These are phyloP conservation scores for Rhizopogon vesiculosus DNA, from an alignment of 768 basidiomycete genomes.

Conservation along the genomic window DNA sequence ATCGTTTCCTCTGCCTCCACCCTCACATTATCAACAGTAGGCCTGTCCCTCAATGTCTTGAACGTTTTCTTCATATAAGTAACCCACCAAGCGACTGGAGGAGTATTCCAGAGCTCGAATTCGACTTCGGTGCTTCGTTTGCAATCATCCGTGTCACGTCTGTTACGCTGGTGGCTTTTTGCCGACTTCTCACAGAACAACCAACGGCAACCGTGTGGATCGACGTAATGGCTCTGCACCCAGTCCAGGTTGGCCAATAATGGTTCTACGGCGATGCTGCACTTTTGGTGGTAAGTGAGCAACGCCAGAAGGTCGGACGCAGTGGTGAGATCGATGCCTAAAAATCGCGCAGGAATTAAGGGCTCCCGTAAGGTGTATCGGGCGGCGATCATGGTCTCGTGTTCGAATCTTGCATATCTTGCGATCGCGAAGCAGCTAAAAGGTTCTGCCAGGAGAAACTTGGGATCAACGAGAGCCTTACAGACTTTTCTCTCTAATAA, in stretches of 20 bases:
- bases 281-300: slow-evolving; percentile 6
- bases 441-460: slow-evolving; percentile 10
- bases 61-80: slow-evolving; percentile 4
- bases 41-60: neutral
- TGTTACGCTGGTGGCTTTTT: too few relatives aligned
- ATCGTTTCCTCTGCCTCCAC: neutral
- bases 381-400: slow-evolving; percentile 18
- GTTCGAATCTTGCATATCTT: slow-evolving; percentile 13
- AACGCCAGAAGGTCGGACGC: slow-evolving; percentile 14
- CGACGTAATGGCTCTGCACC: neutral
- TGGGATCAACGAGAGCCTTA: slow-evolving; percentile 9
- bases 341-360: slow-evolving; percentile 9
- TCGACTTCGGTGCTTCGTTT: neutral
- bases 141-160: neutral
- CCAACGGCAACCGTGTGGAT: neutral
- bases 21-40: neutral
- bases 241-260: neutral
- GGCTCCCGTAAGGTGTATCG: slow-evolving; percentile 17
- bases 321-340: slow-evolving; percentile 18
- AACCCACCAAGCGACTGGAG: slow-evolving; percentile 3
- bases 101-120: neutral
- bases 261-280: neutral
- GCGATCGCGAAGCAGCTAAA: slow-evolving; percentile 24
- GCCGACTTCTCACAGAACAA: neutral
- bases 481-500: slow-evolving; percentile 22